phyloP scores from a whole-genome alignment of 805 yeast species.

The Monosporozyma servazzii region DNA sequence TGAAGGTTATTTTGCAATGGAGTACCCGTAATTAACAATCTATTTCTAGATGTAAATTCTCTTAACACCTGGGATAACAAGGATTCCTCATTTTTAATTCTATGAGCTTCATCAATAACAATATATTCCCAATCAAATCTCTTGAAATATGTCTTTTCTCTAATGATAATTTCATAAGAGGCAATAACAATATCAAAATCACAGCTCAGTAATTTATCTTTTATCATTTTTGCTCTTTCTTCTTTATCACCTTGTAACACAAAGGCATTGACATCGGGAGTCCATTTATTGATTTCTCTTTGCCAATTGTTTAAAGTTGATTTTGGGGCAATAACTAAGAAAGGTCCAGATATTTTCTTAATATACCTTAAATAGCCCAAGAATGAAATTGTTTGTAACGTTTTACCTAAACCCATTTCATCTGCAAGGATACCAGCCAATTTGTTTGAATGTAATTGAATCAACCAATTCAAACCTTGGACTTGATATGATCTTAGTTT shows the following conservation, averaged over 20 bases:
- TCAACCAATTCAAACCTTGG: constrained; percentile 75
- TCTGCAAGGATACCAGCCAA: constrained; percentile 73
- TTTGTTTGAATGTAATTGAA: constrained; percentile 58
- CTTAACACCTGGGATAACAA: constrained; percentile 65
- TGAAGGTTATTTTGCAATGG: constrained; percentile 74
- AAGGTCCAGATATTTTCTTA: constrained; percentile 58
- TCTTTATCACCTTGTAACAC: constrained; percentile 70
- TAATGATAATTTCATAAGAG: constrained; percentile 69
- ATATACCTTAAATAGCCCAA: constrained; percentile 62
- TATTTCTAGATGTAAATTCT: constrained; percentile 58
- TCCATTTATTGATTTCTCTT: constrained; percentile 70
- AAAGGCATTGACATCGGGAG: constrained; percentile 65
- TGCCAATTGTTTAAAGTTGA: constrained; percentile 77
- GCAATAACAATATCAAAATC: constrained; percentile 66
- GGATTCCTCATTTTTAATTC: constrained; percentile 71
- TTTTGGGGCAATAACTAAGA: constrained; percentile 68
- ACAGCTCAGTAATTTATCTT: constrained; percentile 42
- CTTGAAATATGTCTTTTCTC: constrained; percentile 57
- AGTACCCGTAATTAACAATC: constrained; percentile 73
- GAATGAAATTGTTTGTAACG: constrained; percentile 70
- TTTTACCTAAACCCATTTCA: constrained; percentile 82
- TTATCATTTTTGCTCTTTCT: constrained; percentile 48
- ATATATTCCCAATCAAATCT: constrained; percentile 72
- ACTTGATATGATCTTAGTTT: constrained; percentile 63
- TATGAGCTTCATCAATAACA: constrained; percentile 71